Percentiles rank a stretch among this genome's conserved stretches.
These are phyloP conservation scores for Cryoendolithus antarcticus DNA, from an alignment of 2,329 filamentous ascomycete genomes.

Conservation along the genomic window DNA sequence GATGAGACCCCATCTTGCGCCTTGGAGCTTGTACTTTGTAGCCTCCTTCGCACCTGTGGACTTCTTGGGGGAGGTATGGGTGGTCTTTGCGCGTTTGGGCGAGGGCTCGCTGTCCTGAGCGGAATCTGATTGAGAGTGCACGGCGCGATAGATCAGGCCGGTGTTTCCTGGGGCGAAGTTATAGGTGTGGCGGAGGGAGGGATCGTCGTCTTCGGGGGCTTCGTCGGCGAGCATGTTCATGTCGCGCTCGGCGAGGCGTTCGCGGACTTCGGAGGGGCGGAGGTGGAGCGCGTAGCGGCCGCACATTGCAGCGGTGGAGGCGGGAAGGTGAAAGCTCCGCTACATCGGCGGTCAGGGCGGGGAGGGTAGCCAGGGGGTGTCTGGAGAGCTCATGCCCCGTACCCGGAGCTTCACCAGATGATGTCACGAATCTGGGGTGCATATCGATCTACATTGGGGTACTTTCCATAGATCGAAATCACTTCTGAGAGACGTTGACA, in stretches of 20 bases:
- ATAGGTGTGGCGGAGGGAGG: slow-evolving; percentile 62
- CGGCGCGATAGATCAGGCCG: slow-evolving; percentile 75
- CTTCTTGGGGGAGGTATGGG: slow-evolving; percentile 8
- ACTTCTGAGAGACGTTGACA: no score
- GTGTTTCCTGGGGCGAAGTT: slow-evolving; percentile 86
- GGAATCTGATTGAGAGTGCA: slow-evolving; percentile 35
- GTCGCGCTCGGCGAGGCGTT: slow-evolving; percentile 54
- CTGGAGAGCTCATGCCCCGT: no score
- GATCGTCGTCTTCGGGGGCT: slow-evolving; percentile 63
- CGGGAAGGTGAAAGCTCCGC: no score
- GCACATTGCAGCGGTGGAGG: slow-evolving; percentile 41
- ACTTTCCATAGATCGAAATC: no score
- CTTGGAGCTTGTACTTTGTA: slow-evolving; percentile 66
- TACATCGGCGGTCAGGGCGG: no score
- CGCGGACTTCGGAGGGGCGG: slow-evolving; percentile 62
- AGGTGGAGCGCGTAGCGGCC: slow-evolving; percentile 49
- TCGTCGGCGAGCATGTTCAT: slow-evolving; percentile 54
- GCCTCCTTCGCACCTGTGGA: slow-evolving; percentile 14
- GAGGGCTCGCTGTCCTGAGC: slow-evolving; percentile 13
- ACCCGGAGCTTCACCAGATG: no score
- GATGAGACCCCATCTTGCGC: slow-evolving; percentile 92
- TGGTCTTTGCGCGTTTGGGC: slow-evolving; percentile 14
- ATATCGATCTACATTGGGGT: no score
- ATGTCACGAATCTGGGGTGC: no score
- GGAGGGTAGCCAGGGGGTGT: no score